Base-by-base conservation (phyloP, 148 eudicot genomes). In the Fallopia convolvulus region DNA sequence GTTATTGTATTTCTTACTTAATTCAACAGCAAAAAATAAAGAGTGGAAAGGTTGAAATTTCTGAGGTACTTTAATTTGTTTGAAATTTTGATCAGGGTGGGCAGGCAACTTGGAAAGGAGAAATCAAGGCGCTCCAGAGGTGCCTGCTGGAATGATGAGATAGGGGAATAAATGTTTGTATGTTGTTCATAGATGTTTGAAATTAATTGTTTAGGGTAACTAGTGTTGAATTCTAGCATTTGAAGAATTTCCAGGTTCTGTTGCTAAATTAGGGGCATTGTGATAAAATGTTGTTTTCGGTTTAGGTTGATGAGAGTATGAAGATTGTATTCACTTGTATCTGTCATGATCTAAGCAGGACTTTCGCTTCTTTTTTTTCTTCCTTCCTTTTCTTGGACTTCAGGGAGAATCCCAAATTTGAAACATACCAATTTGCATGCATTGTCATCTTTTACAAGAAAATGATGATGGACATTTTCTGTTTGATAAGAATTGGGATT, bases 121-220 rank as follows among this genome's bases (percentile, higher is more conserved):
- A 14, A 70, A 30, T n/a, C 74, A 39, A 39, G 74, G 74, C n/a
- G 13, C 50, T 42, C 75, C 49, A 10, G 49, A 1, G 2, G 75
- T 46, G 30, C 75, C 75, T 18, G 49, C 15, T 42, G 75, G 75
- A 42, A 72, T 72, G 75, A 41, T 9, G 52, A 72, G 75, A 41
- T 72, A 55, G 23, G 23, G 9, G 50, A 48, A 48, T 2, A 6
- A 44, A 0, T 44, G 47, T 9, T 48, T 48, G 50, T 48, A 17
- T 17, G 12, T 48, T 3, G 12, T 11, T 48, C 15, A 12, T 42
- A 42, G 46, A 9, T 42, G 6, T 42, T 42, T 8, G 10, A 42
- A 42, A 1, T 42, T 42, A 0, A 3, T 42, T 42, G 0, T 6
- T 42, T 26, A 26, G 30, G 30, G 46, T 42, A 42, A 42, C 46